Conservation (phyloP, 129 eudicot species). For the Daucus carota region DH1_v3.0 NC_030387.2:36945501-36946000, state of each 20-base stretch:
- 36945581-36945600: constrained; percentile 10
- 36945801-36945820: constrained; percentile 44
- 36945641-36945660: constrained; percentile 7
- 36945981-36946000: constrained; percentile 57
- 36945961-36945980: constrained; percentile 58
- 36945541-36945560: background rate
- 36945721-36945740: constrained; percentile 35
- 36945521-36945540: background rate
- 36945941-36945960: constrained; percentile 75
- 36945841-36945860: constrained; percentile 99
- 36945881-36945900: constrained; percentile 67
- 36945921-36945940: constrained; percentile 75
- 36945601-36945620: background rate
- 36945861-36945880: constrained; percentile 81
- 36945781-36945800: constrained; percentile 68
- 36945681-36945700: constrained; percentile 53
- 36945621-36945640: constrained; percentile 5
- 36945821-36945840: constrained; percentile 70
- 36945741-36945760: constrained; percentile 61
- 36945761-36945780: constrained; percentile 64
- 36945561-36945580: constrained; percentile 6
- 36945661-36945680: constrained; percentile 24
- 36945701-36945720: constrained; percentile 70
- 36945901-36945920: constrained; percentile 57
- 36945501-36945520: background rate